Conservation (phyloP, 2,329 filamentous ascomycete genomes). For the Alternaria conjuncta region DNA sequence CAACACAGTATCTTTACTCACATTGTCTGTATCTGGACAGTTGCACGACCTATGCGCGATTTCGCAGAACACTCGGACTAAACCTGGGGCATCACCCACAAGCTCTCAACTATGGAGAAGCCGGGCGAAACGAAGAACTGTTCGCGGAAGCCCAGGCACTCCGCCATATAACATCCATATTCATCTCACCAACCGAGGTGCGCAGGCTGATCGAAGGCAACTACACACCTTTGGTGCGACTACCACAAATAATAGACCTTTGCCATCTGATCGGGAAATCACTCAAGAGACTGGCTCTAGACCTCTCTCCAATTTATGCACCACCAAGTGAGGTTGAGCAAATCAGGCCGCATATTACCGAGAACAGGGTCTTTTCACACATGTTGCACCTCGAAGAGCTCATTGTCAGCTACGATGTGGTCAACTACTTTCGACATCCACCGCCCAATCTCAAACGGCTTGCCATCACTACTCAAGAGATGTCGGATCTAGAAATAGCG, state of each 20-base stretch:
- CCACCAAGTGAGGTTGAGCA: slow-evolving; percentile 14
- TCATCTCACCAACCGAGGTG: slow-evolving; percentile 26
- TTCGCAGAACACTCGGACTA: slow-evolving; percentile 35
- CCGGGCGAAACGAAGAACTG: slow-evolving; percentile 22
- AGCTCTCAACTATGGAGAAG: slow-evolving; percentile 26
- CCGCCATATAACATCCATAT: slow-evolving; percentile 26
- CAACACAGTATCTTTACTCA: slow-evolving; percentile 34
- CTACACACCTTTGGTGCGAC: slow-evolving; percentile 22
- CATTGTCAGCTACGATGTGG: slow-evolving; percentile 28
- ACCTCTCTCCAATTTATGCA: slow-evolving; percentile 27
- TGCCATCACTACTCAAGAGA: slow-evolving; percentile 28
- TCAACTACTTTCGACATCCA: slow-evolving; percentile 29
- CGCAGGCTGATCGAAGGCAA: neutral
- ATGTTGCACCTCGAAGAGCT: slow-evolving; percentile 37
- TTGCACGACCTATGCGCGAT: slow-evolving; percentile 21
- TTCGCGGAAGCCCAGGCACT: slow-evolving; percentile 21
- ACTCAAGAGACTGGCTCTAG: slow-evolving; percentile 32
- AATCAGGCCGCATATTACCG: slow-evolving; percentile 13
- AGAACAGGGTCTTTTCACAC: slow-evolving; percentile 28
- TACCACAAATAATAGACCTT: slow-evolving; percentile 34
- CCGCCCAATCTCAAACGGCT: slow-evolving; percentile 36
- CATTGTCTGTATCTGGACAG: slow-evolving; percentile 34
- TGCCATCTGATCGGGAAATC: slow-evolving; percentile 21
- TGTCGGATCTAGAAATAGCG: slow-evolving; percentile 13
- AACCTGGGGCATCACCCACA: slow-evolving; percentile 27